Conservation (phyloP, 176 grass and related monocot species). For the Dactylis glomerata region DNA sequence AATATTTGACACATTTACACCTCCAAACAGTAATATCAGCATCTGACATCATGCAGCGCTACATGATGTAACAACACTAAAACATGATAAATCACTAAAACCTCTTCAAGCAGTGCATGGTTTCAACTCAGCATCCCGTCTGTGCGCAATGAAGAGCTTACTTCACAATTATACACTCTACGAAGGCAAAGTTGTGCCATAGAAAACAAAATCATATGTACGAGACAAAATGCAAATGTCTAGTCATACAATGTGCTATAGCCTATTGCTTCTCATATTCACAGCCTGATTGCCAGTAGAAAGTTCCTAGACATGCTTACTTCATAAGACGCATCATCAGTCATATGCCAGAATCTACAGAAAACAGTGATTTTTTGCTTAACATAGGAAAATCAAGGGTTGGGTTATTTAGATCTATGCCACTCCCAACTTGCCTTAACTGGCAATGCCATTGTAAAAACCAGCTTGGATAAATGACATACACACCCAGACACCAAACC, state of each 20-base stretch:
- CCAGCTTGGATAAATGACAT: neutral
- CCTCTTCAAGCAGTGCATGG: neutral
- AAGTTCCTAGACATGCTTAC: neutral
- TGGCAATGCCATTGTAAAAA: neutral
- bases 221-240: neutral
- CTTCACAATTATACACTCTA: neutral
- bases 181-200: neutral
- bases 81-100: neutral
- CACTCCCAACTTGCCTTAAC: neutral
- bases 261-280: neutral
- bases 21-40: neutral
- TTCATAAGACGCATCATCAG: neutral
- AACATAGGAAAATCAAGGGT: neutral
- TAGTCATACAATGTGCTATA: neutral
- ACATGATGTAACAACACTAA: neutral
- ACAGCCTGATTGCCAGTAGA: neutral
- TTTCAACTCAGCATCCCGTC: neutral
- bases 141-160: neutral
- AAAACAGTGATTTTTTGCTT: neutral
- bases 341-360: slow-evolving; percentile 3
- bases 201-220: neutral
- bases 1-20: neutral
- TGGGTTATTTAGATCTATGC: neutral
- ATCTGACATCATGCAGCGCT: neutral
- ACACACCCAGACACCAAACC: neutral